Base-by-base conservation (phyloP, 805 yeast genomes). In the Nakazawaea ambrosiae region DNA sequence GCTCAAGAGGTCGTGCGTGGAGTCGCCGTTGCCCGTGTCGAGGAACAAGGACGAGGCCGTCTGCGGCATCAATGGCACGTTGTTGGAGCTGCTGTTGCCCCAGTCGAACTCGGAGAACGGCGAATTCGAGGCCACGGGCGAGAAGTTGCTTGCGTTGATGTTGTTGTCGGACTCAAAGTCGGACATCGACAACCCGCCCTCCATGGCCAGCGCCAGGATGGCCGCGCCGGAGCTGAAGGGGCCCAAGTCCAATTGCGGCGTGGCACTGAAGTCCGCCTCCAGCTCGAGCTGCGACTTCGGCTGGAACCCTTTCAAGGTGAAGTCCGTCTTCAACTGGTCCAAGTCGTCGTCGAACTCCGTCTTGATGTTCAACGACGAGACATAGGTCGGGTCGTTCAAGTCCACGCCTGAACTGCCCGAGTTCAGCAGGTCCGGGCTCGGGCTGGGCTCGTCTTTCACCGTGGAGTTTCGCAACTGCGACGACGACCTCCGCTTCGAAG, bases 141-240 rank as follows among this genome's bases (percentile, higher is more conserved):
- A 38, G 15, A 27, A 29, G 22, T 28, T 27, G 19, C 24, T 36
- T 1, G 20, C 27, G 20, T 24, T 23, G n/a, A 34, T 14, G 17
- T 29, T 22, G 14, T 34, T 39, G 24, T 39, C 39, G 9, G 38
- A 33, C 31, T 54, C 58, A 33, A 55, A 52, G 32, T 54, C 59
- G 8, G 52, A 48, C 57, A 53, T 53, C 16, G 50, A 46, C 22
- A 53, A 39, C 2, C 51, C 49, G 6, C 58, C 58, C 31, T 53
- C 49, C 48, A 55, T 44, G 3, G 58, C 54, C 7, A 54, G 54
- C 4, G 60, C 46, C 5, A 58, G 57, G 12, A 55, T 34, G 10
- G 50, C 54, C 7, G 57, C 54, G 16, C 58, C 61, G 2, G 61
- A 55, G 18, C 48, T 50, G 40, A 55, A 57, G 4, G 54, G 53